Evolutionary conservation across 495 filamentous ascomycete genomes (phyloP), one percentile per base, ranked within the genome.

Genomic region (Clohesyomyces aquaticus): DNA sequence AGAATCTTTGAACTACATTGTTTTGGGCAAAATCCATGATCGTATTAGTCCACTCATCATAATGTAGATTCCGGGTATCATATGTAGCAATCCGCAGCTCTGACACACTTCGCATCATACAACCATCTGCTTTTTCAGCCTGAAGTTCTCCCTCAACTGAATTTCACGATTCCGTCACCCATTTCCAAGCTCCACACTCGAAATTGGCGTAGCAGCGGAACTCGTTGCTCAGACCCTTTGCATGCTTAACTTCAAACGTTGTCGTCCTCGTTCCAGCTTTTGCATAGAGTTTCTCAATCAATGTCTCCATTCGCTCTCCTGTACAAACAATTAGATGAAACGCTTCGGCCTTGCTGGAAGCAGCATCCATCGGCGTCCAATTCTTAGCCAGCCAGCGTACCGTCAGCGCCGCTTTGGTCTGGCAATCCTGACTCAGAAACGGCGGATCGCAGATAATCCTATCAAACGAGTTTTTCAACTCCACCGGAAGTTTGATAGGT

Each of bases 171-270:
- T 29, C 27, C 23, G 27, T 53, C 46, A 57, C 52, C 76, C 74
- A 78, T 19, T 63, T 76, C 83, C 89, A 88, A 1, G 61, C 71
- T 8, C 72, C 75, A 60, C 83, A 78, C 73, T 89, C 84, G 61
- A 87, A 91, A 63, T 89, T 90, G 3, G 88, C 83, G 62, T 90
- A 91, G 72, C 88, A 91, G 63, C 82, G 77, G 70, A 91, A 93
- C 77, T 88, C 87, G 70, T 93, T 93, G 70, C 86, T 87, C 43
- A 93, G 74, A 16, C 78, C 85, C 57, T 86, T 84, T 19, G 82
- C 78, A 71, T 93, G 90, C 57, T 77, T 71, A 0, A 85, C 84
- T 59, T 87, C 81, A 68, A 82, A 84, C 16, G 78, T 79, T 18
- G 88, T 91, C 18, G 82, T 85, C 29, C 64, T 67, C 9, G 82